Base-by-base conservation (phyloP, 371 early-diverging fungal genomes). In the Actinomortierella wolfii region DNA sequence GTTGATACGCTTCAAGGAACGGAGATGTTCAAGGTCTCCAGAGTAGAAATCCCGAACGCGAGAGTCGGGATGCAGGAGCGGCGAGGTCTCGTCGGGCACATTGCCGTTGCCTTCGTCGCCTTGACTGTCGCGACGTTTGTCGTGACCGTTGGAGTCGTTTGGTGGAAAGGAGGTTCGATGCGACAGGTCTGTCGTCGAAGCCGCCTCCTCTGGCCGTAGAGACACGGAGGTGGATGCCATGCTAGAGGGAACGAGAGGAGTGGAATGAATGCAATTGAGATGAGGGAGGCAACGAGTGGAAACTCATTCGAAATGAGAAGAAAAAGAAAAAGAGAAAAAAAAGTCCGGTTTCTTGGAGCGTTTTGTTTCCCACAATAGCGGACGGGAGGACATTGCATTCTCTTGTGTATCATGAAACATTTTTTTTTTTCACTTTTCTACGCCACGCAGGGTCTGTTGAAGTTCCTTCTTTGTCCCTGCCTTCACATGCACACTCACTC, bases 21-120 rank as follows among this genome's bases (percentile, higher is more conserved):
- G 45, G 41, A 8, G 65, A 57, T 25, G 64, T 54, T 5, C 50
- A 50, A 9, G 49, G n/a, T 34, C 34, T 4, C 11, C 34, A 34
- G 34, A 34, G 23, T 54, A 39, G 24, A 34, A 26, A 24, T 29
- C 41, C 2, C 17, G 39, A n/a, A 40, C 39, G 4, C 42, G 40
- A 4, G n/a, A 15, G 25, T 13, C 11, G 25, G 45, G 17, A n/a
- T 42, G 56, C 28, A 70, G 61, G 57, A 70, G 45, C 29, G 71
- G 71, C 14, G 71, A 60, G 20, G 60, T 54, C 42, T 70, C 71
- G 11, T 57, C 42, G 4, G 34, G 7, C 11, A 4, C 34, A 34
- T 34, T 11, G 34, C 34, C 7, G 34, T 34, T 11, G 34, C 34
- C 45, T 1, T 40, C 51, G 24, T 59, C 34, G 34, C 34, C 45